phyloP scores from a whole-genome alignment of 345 rosid species.

The Syzygium aromaticum region DNA sequence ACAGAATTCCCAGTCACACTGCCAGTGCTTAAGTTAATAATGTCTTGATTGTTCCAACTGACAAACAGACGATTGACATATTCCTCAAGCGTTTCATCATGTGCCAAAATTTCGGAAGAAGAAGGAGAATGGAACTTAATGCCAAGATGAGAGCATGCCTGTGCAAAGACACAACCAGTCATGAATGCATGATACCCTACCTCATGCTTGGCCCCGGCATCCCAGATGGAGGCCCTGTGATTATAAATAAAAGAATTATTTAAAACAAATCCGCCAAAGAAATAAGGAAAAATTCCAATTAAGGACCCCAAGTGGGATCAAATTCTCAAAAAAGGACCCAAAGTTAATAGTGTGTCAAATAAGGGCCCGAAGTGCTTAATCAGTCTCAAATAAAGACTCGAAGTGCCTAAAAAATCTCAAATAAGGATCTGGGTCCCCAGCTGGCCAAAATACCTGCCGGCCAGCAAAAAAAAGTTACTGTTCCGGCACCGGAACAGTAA shows the following conservation, averaged over 20 bases:
- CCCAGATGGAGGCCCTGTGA: slow-evolving; percentile 71
- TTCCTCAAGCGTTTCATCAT: slow-evolving; percentile 46
- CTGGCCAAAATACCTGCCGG: too few relatives aligned
- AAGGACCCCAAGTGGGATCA: too few relatives aligned
- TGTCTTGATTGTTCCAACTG: slow-evolving; percentile 71
- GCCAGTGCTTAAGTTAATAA: slow-evolving; percentile 55
- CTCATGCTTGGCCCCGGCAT: slow-evolving; percentile 83
- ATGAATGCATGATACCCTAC: slow-evolving; percentile 99
- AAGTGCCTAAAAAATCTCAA: too few relatives aligned
- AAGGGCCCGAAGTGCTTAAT: too few relatives aligned
- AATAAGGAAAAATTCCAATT: neutral
- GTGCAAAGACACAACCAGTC: slow-evolving; percentile 93
- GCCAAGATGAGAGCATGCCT: slow-evolving; percentile 71
- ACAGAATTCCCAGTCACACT: slow-evolving; percentile 25
- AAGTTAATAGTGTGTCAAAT: too few relatives aligned
- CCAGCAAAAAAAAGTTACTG: too few relatives aligned
- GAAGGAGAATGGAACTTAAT: slow-evolving; percentile 47
- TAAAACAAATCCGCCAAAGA: neutral
- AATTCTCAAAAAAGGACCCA: too few relatives aligned
- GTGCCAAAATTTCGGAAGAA: slow-evolving; percentile 29
- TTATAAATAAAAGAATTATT: neutral
- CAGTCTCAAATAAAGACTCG: too few relatives aligned
- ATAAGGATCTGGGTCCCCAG: too few relatives aligned
- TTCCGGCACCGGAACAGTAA: too few relatives aligned
- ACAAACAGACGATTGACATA: slow-evolving; percentile 68